A percentile compares a stretch with the other conserved stretches of the same genome.
Evolutionary conservation across 768 basidiomycete genomes (phyloP).

Genomic region (Mycena albidolilacea): DNA sequence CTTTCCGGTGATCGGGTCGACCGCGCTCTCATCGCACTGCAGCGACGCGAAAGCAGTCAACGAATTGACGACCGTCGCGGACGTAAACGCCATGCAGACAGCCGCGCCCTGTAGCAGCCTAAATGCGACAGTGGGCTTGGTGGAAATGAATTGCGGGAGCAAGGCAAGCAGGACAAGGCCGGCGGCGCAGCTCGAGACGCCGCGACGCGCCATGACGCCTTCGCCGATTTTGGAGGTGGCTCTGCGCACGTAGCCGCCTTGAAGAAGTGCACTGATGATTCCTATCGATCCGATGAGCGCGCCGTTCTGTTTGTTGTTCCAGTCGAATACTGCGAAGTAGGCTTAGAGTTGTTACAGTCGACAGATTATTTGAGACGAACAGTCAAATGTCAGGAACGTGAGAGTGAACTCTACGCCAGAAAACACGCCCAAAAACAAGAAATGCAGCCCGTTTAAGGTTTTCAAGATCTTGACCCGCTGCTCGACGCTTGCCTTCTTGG

Average conservation of each 20-base stretch:
- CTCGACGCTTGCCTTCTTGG: constrained; percentile 53
- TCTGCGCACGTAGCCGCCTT: constrained; percentile 95
- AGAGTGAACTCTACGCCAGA: constrained; percentile 98
- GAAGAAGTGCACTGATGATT: constrained; percentile 88
- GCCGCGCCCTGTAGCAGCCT: constrained; percentile 78
- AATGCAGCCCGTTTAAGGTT: constrained; percentile 78
- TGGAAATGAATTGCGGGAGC: constrained; percentile 71
- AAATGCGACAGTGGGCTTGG: constrained; percentile 60
- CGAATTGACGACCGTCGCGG: constrained; percentile 95
- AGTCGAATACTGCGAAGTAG: constrained; percentile 78
- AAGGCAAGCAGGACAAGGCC: constrained; percentile 81
- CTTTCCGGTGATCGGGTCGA: constrained; percentile 72
- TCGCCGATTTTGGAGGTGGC: constrained; percentile 83
- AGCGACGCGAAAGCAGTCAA: constrained; percentile 92
- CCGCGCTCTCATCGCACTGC: constrained; percentile 84
- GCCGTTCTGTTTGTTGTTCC: constrained; percentile 92
- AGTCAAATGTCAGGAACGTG: constrained; percentile 93
- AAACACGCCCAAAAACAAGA: constrained; percentile 90
- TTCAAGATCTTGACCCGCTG: constrained; percentile 72
- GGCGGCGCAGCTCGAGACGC: constrained; percentile 79
- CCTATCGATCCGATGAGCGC: constrained; percentile 90
- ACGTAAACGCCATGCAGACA: constrained; percentile 91
- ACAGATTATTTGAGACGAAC: constrained; percentile 60
- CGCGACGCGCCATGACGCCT: constrained; percentile 85
- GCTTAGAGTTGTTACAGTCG: neutral